Evolutionary conservation across 2,329 filamentous ascomycete species (phyloP), one percentile per base, ranked within the genome.

Genomic region (Arthrobotrys megalospora): DNA sequence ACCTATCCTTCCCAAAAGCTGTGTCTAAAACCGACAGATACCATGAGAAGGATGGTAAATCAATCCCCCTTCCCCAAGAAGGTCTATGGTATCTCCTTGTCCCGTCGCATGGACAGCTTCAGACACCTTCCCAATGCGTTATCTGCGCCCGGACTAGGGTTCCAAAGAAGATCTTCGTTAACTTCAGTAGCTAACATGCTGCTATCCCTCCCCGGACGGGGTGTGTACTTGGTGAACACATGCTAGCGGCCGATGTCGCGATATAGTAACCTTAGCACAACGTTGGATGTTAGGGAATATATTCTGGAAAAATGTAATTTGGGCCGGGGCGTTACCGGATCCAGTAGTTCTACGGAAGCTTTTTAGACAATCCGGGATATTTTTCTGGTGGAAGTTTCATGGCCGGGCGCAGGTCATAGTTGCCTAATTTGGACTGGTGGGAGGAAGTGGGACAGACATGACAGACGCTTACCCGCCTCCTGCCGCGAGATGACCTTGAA

Each of bases 181-280:
- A 50, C 19, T 24, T 7, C 21, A 45, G 14, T 32, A 12, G 14
- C n/a, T 28, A 2, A 43, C n/a, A 64, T 64, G 60, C 19, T 28
- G 55, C 16, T 60, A 43, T 28, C 55, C 55, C 34, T 43, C 55
- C 19, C 19, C 55, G 36, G 36, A 43, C 8, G 19, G 21, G 55
- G 36, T 43, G 36, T 19, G 19, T 60, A 4, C 55, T 60, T 64
- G 12, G 55, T 60, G 55, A 75, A 47, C 62, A 67, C 24, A 50
- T 64, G 48, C 50, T 66, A 50, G 60, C n/a, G 52, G 36, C 48
- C 62, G 66, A 67, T 71, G 73, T 77, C 66, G 73, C 66, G 73
- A 71, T 71, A 63, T 53, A 63, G 73, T 77, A 77, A 53, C 73
- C 36, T 52, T 71, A 71, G 45, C 52, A 77, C 73, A 58, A 66